Percentiles rank a stretch among this genome's conserved stretches.
phyloP scores from a whole-genome alignment of 1,284 basidiomycete genomes.

The Cystobasidium pallidum region DNA sequence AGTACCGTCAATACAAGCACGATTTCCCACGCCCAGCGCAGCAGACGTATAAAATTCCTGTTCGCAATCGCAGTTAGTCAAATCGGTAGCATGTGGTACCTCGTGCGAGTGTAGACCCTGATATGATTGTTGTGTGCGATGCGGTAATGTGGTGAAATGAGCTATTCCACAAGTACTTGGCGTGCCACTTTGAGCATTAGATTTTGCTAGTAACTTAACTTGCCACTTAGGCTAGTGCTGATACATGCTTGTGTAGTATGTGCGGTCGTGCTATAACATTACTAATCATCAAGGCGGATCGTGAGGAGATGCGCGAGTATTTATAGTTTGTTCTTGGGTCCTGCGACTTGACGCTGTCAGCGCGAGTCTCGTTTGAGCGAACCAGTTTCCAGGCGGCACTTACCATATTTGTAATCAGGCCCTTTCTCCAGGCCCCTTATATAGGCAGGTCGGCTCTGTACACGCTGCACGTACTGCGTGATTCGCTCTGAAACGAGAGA shows the following conservation, averaged over 20 bases:
- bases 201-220: too few species aligned
- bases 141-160: not conserved
- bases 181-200: not conserved
- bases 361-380: too few species aligned
- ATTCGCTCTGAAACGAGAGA: constrained; percentile 43
- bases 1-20: constrained; percentile 61
- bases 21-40: constrained; percentile 76
- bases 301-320: not conserved
- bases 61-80: constrained; percentile 74
- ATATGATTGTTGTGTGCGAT: not conserved
- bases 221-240: not conserved
- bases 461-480: constrained; percentile 44
- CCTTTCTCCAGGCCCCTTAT: constrained; percentile 46
- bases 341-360: too few species aligned
- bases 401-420: constrained; percentile 42
- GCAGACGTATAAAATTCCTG: constrained; percentile 79
- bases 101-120: constrained; percentile 35
- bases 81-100: constrained; percentile 70
- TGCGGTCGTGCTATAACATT: not conserved
- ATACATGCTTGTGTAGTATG: not conserved
- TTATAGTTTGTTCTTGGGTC: constrained; percentile 36
- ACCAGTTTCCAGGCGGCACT: not conserved
- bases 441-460: constrained; percentile 47
- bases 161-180: not conserved
- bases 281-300: not conserved